These are phyloP conservation scores for Hirschioporus abietinus DNA, from an alignment of 768 basidiomycete species.

Conservation along the genomic window DNA sequence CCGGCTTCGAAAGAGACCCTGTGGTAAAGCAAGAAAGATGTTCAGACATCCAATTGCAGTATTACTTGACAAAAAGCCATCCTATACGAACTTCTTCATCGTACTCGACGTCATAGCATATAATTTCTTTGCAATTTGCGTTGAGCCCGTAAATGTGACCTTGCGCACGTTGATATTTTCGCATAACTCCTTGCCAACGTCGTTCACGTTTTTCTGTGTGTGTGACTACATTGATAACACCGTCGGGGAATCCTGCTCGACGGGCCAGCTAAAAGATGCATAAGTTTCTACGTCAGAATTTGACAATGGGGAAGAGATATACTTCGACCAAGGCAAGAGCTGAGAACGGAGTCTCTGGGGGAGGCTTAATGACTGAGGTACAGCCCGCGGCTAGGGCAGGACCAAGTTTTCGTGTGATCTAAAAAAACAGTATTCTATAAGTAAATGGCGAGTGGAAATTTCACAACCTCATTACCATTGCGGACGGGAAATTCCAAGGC, in stretches of 20 bases:
- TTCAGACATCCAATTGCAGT: not conserved
- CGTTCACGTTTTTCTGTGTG: conserved; percentile 77
- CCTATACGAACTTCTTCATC: conserved; percentile 63
- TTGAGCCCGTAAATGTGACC: conserved; percentile 89
- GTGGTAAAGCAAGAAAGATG: not conserved
- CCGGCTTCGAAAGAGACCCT: conserved; percentile 81
- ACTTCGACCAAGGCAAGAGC: conserved; percentile 90
- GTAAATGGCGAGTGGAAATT: not conserved
- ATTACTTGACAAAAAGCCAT: not conserved
- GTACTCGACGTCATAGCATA: conserved; percentile 70
- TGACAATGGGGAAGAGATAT: conserved; percentile 10
- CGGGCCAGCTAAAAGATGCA: conserved; percentile 51
- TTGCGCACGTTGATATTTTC: conserved; percentile 84
- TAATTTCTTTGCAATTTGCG: conserved; percentile 70
- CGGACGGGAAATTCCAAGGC: conserved; percentile 93
- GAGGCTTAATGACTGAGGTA: conserved; percentile 91
- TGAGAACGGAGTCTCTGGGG: conserved; percentile 93
- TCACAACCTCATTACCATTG: conserved; percentile 43
- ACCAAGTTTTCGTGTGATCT: conserved; percentile 79
- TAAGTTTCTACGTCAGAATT: not conserved
- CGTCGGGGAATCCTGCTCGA: conserved; percentile 91
- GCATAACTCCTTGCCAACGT: conserved; percentile 93
- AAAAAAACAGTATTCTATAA: conserved; percentile 13
- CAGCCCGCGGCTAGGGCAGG: conserved; percentile 95
- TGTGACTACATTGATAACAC: conserved; percentile 92